phyloP scores from a whole-genome alignment of 495 filamentous ascomycete genomes.

The Penicillium robsamsonii region DNA sequence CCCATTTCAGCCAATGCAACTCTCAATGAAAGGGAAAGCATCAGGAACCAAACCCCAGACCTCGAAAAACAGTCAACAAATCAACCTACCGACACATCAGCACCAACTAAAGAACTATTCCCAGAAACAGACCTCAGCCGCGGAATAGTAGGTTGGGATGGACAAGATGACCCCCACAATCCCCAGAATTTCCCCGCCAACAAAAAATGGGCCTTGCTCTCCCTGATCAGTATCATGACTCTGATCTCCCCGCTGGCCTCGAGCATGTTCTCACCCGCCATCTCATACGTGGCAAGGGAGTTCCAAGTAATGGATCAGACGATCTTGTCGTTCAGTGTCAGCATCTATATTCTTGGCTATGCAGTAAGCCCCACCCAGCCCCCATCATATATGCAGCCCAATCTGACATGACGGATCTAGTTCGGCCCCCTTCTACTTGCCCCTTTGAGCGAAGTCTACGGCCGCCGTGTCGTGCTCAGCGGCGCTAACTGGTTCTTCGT shows the following conservation, averaged over 20 bases:
- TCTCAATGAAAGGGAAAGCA: not conserved
- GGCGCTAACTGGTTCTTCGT: constrained; percentile 52
- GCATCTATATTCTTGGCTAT: constrained; percentile 60
- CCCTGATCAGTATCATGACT: constrained; percentile 42
- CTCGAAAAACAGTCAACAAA: constrained; percentile 8
- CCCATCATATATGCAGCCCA: not conserved
- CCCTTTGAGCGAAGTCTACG: constrained; percentile 55
- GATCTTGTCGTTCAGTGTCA: constrained; percentile 51
- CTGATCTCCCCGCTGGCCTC: constrained; percentile 55
- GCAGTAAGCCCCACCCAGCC: constrained; percentile 31
- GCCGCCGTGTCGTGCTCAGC: constrained; percentile 50
- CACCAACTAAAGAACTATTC: constrained; percentile 8
- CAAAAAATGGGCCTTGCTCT: constrained; percentile 41
- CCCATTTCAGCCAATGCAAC: not conserved
- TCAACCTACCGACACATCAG: not conserved
- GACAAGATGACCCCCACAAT: constrained; percentile 64
- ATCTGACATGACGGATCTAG: constrained; percentile 15
- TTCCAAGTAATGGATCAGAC: constrained; percentile 56
- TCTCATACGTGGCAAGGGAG: constrained; percentile 53
- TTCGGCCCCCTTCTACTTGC: constrained; percentile 45
- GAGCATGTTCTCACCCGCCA: constrained; percentile 70
- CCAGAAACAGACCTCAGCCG: constrained; percentile 28
- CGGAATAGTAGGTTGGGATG: constrained; percentile 43
- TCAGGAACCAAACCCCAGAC: not conserved
- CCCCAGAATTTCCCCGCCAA: constrained; percentile 60